Percentiles rank a stretch among this genome's conserved stretches.
phyloP scores from a whole-genome alignment of 2,329 filamentous ascomycete genomes.

The Cercospora sp. region DNA sequence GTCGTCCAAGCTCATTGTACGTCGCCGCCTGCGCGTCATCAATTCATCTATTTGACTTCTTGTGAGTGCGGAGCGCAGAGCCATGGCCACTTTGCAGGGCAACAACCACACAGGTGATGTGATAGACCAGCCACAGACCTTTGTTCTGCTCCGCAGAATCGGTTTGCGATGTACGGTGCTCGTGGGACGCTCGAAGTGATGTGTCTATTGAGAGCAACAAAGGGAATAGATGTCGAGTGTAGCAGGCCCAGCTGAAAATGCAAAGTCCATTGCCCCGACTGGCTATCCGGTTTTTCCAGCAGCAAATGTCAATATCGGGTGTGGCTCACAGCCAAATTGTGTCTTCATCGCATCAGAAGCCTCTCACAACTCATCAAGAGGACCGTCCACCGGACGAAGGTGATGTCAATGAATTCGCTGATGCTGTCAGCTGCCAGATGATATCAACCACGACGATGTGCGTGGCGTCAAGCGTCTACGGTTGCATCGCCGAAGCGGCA shows the following conservation, averaged over 20 bases:
- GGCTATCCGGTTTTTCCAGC: not conserved
- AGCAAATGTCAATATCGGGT: not conserved
- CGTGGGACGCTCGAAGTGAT: not conserved
- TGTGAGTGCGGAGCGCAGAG: not conserved
- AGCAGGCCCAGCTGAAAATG: not conserved
- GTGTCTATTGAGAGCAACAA: not conserved
- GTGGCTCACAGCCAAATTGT: not conserved
- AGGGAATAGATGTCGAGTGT: not conserved
- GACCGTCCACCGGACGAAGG: not conserved
- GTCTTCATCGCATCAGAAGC: not conserved
- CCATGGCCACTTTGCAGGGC: not conserved
- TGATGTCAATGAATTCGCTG: not conserved
- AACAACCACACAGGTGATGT: not conserved
- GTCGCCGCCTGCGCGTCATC: not conserved
- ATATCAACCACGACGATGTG: not conserved
- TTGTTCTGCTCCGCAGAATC: not conserved
- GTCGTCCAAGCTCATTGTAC: not conserved
- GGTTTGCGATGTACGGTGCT: not conserved
- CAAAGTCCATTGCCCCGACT: not conserved
- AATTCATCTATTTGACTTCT: conserved; percentile 1
- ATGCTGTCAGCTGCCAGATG: not conserved
- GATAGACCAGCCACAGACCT: not conserved
- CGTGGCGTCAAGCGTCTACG: not conserved
- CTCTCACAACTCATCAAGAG: not conserved
- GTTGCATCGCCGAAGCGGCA: not conserved